Conservation (phyloP, 768 basidiomycete genomes). For the Kwoniella bestiolae region DNA sequence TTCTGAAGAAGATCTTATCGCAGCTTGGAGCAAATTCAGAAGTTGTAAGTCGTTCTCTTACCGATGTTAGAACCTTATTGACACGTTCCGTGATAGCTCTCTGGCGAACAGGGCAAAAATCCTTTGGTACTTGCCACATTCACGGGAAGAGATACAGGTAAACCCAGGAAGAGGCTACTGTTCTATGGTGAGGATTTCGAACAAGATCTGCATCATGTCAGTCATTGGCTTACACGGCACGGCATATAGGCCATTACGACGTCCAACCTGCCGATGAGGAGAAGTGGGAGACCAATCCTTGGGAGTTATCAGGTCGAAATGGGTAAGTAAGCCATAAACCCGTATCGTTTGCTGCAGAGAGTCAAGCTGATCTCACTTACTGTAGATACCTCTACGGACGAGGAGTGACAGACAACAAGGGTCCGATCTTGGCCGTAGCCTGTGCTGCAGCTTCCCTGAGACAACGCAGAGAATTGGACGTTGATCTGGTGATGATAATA, state of each 20-base stretch:
- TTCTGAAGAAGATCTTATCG: constrained; percentile 82
- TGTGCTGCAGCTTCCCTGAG: constrained; percentile 85
- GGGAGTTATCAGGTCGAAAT: constrained; percentile 76
- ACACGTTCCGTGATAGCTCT: no score
- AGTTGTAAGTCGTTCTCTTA: constrained; percentile 63
- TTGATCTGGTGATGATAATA: constrained; percentile 86
- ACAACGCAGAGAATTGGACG: constrained; percentile 70
- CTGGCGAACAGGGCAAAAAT: constrained; percentile 75
- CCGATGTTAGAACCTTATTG: constrained; percentile 5
- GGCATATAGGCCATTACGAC: constrained; percentile 76
- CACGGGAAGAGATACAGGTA: constrained; percentile 68
- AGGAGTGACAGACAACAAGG: constrained; percentile 91
- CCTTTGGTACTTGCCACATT: constrained; percentile 91
- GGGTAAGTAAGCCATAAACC: no score
- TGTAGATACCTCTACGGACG: constrained; percentile 56
- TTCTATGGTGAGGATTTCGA: constrained; percentile 93
- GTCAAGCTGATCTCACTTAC: not conserved
- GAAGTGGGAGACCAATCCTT: constrained; percentile 85
- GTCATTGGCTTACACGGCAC: constrained; percentile 3
- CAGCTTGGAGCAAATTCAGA: constrained; percentile 84
- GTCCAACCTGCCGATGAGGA: constrained; percentile 79
- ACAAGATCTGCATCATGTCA: no score
- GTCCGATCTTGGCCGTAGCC: constrained; percentile 87
- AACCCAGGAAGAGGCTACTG: constrained; percentile 69
- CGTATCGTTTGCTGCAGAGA: no score